Percentiles rank a stretch among this genome's conserved stretches.
Evolutionary conservation across 2,329 filamentous ascomycete species (phyloP).

Genomic region (Fusarium palustre): DNA sequence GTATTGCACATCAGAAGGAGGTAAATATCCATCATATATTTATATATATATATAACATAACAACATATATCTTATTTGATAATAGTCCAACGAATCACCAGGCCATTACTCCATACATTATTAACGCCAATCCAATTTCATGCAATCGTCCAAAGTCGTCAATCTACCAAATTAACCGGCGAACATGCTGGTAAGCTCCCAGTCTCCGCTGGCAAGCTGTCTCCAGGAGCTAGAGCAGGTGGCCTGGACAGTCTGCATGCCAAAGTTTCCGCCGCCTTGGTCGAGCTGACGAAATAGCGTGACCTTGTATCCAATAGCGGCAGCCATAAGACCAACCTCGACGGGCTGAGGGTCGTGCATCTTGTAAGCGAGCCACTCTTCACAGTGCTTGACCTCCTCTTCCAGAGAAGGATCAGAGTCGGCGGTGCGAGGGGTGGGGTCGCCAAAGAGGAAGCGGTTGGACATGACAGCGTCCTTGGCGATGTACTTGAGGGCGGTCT

Average conservation of each 20-base stretch:
- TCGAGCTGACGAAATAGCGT: slow-evolving; percentile 45
- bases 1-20: background rate
- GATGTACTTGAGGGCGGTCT: slow-evolving; percentile 46
- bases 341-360: slow-evolving; percentile 47
- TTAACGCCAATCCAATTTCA: slow-evolving; percentile 31
- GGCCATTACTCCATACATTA: slow-evolving; percentile 34
- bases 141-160: slow-evolving; percentile 19
- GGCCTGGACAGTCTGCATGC: slow-evolving; percentile 42
- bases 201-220: slow-evolving; percentile 46
- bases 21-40: background rate
- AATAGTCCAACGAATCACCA: slow-evolving; percentile 14
- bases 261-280: slow-evolving; percentile 36
- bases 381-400: slow-evolving; percentile 45
- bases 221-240: slow-evolving; percentile 48
- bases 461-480: slow-evolving; percentile 47
- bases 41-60: background rate
- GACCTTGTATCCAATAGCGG: slow-evolving; percentile 44
- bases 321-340: slow-evolving; percentile 47
- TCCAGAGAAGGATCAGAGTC: slow-evolving; percentile 47
- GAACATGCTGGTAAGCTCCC: slow-evolving; percentile 48
- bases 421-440: slow-evolving; percentile 38
- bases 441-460: slow-evolving; percentile 47
- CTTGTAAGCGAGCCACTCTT: slow-evolving; percentile 48
- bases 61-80: slow-evolving; percentile 15
- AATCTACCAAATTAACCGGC: slow-evolving; percentile 28